Conservation (phyloP, 805 yeast species). For the Suhomyces pyralidae region DNA sequence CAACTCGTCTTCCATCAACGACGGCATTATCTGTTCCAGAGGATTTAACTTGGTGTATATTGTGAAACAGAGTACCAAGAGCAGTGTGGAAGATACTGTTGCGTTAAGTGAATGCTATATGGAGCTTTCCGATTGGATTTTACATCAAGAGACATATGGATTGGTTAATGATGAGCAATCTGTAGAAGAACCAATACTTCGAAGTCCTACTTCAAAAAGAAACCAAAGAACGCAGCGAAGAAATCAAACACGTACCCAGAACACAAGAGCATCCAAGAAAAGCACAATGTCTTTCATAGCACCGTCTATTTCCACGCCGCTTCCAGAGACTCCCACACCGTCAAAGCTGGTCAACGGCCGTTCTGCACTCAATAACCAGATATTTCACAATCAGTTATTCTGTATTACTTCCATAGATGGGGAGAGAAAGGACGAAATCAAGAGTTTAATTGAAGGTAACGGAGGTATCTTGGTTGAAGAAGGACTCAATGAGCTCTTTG, state of each 20-base stretch:
- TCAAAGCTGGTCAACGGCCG: background rate
- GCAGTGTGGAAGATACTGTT: slow-evolving; percentile 16
- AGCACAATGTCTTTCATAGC: background rate
- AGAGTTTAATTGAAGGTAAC: slow-evolving; percentile 32
- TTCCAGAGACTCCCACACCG: background rate
- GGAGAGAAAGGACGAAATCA: slow-evolving; percentile 29
- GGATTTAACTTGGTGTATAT: slow-evolving; percentile 55
- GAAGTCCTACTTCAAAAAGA: background rate
- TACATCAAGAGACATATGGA: slow-evolving; percentile 33
- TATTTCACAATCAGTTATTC: slow-evolving; percentile 27
- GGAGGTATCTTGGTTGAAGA: slow-evolving; percentile 43
- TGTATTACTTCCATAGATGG: slow-evolving; percentile 38
- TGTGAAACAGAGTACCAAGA: slow-evolving; percentile 17
- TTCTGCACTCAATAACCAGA: background rate
- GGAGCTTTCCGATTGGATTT: slow-evolving; percentile 39
- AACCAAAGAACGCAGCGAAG: slow-evolving; percentile 1
- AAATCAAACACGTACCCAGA: background rate
- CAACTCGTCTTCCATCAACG: slow-evolving; percentile 10
- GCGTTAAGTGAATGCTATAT: slow-evolving; percentile 32
- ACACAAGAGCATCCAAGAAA: background rate
- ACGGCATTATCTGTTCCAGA: slow-evolving; percentile 50
- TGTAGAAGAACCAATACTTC: slow-evolving; percentile 6
- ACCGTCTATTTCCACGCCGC: background rate
- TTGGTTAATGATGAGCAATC: slow-evolving; percentile 18
- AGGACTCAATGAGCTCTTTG: slow-evolving; percentile 31